Conservation (phyloP, 2,329 filamentous ascomycete species). For the Colletotrichum echinochloae region DNA sequence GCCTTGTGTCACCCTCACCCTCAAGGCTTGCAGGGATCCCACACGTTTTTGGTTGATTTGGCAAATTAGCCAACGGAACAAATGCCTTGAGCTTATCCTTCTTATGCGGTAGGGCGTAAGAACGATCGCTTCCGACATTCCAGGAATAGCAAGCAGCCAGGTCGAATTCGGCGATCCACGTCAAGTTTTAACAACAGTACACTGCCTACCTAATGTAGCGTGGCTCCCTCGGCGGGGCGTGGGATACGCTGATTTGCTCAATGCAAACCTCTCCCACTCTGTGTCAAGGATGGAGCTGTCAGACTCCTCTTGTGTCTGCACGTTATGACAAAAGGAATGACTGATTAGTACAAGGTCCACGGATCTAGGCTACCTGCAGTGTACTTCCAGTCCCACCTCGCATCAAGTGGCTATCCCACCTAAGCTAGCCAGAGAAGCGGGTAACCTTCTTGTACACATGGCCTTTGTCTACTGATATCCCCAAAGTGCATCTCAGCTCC, state of each 20-base stretch:
- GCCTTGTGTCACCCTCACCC: neutral
- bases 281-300: slow-evolving; percentile 40
- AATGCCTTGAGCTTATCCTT: slow-evolving; percentile 8
- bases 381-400: slow-evolving; percentile 24
- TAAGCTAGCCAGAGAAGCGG: neutral
- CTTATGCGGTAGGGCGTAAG: slow-evolving; percentile 7
- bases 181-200: slow-evolving; percentile 31
- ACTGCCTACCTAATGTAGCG: slow-evolving; percentile 18
- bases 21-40: slow-evolving; percentile 11
- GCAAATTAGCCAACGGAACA: slow-evolving; percentile 4
- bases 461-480: slow-evolving; percentile 5
- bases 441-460: slow-evolving; percentile 27
- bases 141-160: slow-evolving; percentile 29
- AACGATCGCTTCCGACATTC: slow-evolving; percentile 37
- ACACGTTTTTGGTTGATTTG: neutral
- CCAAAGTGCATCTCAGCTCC: slow-evolving; percentile 26
- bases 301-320: slow-evolving; percentile 39
- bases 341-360: slow-evolving; percentile 25
- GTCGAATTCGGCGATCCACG: slow-evolving; percentile 40
- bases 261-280: slow-evolving; percentile 39
- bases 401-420: slow-evolving; percentile 4
- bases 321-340: slow-evolving; percentile 42
- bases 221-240: slow-evolving; percentile 35
- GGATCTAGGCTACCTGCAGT: slow-evolving; percentile 18
- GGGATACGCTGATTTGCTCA: slow-evolving; percentile 41